Evolutionary conservation across 768 basidiomycete genomes (phyloP), one percentile per base, ranked within the genome.

Genomic region (Clavulina sp.): DNA sequence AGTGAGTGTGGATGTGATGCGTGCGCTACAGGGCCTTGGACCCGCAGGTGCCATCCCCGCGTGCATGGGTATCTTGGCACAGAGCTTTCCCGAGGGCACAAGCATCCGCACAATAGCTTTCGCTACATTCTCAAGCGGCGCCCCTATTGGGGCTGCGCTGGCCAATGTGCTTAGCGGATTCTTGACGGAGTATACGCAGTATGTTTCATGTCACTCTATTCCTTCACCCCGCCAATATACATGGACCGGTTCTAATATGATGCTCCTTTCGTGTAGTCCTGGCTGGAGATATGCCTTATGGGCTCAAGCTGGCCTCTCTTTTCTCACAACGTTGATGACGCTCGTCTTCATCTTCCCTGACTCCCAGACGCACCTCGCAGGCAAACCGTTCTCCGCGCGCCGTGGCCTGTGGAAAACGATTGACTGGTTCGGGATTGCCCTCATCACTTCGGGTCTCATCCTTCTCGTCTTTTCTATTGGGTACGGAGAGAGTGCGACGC

Each of bases 1-100:
- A 4, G 62, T 80, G 5, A 72, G 74, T 0, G 65, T 95, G 32
- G 74, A 79, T 55, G 63, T 91, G 16, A 68, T 89, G 13, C 72
- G 89, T 52, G 91, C 74, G 0, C 62, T 87, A 16, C 82, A 87
- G 56, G 89, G 89, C 2, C 66, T 81, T n/a, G 89, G 85, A 1
- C 73, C 73, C 0, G 82, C 86, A 0, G 85, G 84, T 0, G 72
- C 73, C 4, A 76, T 86, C 16, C 84, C 84, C 3, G 75, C 34
- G 34, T 55, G 85, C 77, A 61, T 89, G 1, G 88, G 89, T 1
- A 89, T 86, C 52, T 70, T 93, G 31, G 88, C 89, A 0, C 72
- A 81, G 43, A 68, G 78, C 0, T 92, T 92, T 61, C 80, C 82
- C 2, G n/a, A n/a, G 34, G 71, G 74, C 23, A 40, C 0, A 80